phyloP scores from a whole-genome alignment of 768 basidiomycete genomes.

The Lenzites betulinus region DNA sequence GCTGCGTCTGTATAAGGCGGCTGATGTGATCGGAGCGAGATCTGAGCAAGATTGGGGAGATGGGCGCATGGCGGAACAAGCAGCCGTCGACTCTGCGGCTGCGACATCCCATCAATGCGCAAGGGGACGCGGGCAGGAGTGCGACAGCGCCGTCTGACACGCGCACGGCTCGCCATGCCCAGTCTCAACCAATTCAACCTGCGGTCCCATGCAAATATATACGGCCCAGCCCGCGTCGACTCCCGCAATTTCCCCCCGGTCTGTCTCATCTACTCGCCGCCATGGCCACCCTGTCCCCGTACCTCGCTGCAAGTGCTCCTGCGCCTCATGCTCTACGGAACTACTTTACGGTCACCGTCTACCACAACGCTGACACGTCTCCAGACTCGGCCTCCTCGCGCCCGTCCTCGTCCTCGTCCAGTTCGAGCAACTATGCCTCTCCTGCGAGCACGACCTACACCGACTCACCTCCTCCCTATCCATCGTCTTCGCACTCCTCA shows the following conservation, averaged over 20 bases:
- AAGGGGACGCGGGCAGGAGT: too few relatives aligned
- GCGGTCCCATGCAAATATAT: conserved; percentile 1
- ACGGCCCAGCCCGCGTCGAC: neutral
- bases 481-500: neutral
- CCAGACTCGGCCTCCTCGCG: conserved; percentile 3
- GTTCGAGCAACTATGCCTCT: neutral
- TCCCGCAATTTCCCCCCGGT: too few relatives aligned
- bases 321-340: conserved; percentile 2
- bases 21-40: neutral
- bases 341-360: conserved; percentile 5
- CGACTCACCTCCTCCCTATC: neutral
- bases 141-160: neutral
- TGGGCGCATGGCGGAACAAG: too few relatives aligned
- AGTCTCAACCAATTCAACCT: neutral
- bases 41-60: neutral
- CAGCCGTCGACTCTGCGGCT: too few relatives aligned
- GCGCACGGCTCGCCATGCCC: neutral
- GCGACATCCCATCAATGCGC: conserved; percentile 8
- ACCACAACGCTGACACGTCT: neutral
- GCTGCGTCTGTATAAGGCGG: too few relatives aligned
- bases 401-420: conserved; percentile 14
- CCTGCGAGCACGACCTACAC: neutral
- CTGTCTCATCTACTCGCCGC: too few relatives aligned
- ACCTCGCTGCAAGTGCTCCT: neutral
- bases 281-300: neutral